Percentiles rank a stretch among this genome's conserved stretches.
phyloP scores from a whole-genome alignment of 2,329 filamentous ascomycete species.

The Apiospora saccharicola region DNA sequence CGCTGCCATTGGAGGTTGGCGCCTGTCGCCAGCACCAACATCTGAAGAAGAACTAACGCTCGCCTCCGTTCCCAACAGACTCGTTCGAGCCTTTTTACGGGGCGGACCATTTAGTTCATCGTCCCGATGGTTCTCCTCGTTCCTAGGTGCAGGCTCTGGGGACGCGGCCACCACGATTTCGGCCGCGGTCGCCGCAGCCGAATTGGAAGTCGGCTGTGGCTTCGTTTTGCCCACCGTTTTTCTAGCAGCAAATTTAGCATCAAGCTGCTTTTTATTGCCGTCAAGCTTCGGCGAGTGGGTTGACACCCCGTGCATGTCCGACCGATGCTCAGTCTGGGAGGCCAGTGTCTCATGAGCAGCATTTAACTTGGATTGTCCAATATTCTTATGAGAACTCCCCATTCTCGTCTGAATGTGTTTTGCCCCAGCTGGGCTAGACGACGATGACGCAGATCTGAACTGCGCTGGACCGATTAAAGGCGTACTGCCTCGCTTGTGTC shows the following conservation, averaged over 20 bases:
- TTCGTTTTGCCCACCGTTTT: neutral
- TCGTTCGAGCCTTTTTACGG: neutral
- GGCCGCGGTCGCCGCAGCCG: neutral
- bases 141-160: neutral
- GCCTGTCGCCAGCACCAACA: neutral
- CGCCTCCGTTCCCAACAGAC: neutral
- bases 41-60: neutral
- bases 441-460: neutral
- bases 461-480: neutral
- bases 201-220: neutral
- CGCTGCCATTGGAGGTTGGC: neutral
- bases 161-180: slow-evolving; percentile 22
- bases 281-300: neutral
- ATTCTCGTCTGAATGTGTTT: slow-evolving; percentile 13
- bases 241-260: slow-evolving; percentile 10
- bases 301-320: neutral
- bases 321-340: neutral
- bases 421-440: neutral
- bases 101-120: neutral
- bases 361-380: neutral
- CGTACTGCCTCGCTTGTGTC: neutral
- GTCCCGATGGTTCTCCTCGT: neutral
- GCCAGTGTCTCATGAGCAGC: neutral
- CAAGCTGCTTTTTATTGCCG: neutral
- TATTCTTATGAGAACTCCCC: neutral